phyloP scores from a whole-genome alignment of 495 filamentous ascomycete species.

The Rusavskia elegans region DNA sequence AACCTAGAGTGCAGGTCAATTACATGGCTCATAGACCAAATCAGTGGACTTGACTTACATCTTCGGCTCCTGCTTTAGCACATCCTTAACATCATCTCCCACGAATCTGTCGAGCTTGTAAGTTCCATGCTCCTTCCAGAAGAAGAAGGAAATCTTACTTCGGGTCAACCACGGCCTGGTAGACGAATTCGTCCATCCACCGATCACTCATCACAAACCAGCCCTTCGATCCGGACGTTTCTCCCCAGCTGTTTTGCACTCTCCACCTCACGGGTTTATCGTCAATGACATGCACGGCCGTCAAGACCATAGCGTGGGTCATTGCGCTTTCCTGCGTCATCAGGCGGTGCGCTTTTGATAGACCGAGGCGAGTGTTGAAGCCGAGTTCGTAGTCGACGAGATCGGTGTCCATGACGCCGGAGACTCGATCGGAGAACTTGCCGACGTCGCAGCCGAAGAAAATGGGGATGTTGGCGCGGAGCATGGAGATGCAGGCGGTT shows the following conservation, averaged over 20 bases:
- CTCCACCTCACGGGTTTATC: slow-evolving; percentile 57
- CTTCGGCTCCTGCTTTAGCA: slow-evolving; percentile 50
- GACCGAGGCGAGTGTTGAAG: slow-evolving; percentile 53
- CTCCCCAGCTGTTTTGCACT: slow-evolving; percentile 76
- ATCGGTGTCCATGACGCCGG: slow-evolving; percentile 63
- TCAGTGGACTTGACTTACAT: slow-evolving; percentile 18
- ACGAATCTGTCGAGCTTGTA: slow-evolving; percentile 29
- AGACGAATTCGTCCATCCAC: slow-evolving; percentile 81
- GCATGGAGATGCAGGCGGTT: slow-evolving; percentile 55
- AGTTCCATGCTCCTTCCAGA: not conserved
- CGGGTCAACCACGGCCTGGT: slow-evolving; percentile 75
- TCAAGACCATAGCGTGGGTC: slow-evolving; percentile 88
- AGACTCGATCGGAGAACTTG: slow-evolving; percentile 47
- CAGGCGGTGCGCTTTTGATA: slow-evolving; percentile 59
- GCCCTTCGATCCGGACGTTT: slow-evolving; percentile 46
- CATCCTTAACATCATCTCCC: slow-evolving; percentile 43
- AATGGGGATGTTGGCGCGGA: slow-evolving; percentile 55
- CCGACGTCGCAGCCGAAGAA: slow-evolving; percentile 87
- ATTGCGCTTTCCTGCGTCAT: slow-evolving; percentile 57
- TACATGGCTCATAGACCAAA: not conserved
- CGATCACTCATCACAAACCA: slow-evolving; percentile 77
- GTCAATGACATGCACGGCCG: slow-evolving; percentile 59
- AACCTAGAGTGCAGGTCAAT: slow-evolving; percentile 18
- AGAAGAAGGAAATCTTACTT: slow-evolving; percentile 6
- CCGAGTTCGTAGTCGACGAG: slow-evolving; percentile 63